Base-by-base conservation (phyloP, 305 asterid species). In the Plantago coronopus region DNA sequence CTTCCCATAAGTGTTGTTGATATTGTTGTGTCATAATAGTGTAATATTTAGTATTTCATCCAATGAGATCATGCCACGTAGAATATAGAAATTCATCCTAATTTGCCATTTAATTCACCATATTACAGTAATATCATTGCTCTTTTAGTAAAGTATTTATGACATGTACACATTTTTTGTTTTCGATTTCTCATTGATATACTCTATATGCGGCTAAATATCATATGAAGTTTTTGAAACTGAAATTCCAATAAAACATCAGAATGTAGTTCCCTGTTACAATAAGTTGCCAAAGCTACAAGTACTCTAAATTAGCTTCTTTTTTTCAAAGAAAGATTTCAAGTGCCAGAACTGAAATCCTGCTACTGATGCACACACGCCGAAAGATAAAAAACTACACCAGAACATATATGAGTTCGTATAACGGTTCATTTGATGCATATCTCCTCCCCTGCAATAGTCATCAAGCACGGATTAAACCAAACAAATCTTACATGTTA, bases 261-360 rank as follows among this genome's bases (percentile, higher is more conserved):
- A n/a, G n/a, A n/a, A 40, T 38, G 19, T 27, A 56, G 62, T 57
- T 66, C 71, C 73, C 61, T 72, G 43, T 63, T 74, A 74, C 76
- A 71, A 58, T 21, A 61, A 19, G 34, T 20, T 15, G 9, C 21
- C 34, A 53, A 63, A 50, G 69, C 63, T 51, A 54, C 11, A 56
- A 62, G 62, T 61, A 48, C 58, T 62, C 75, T 74, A 87, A 47
- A 94, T 89, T 27, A 94, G 96, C 94, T 89, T 94, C 83, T 94
- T 89, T 87, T 94, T 94, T 81, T 89, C 95, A 31, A 94, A 89
- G 80, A 87, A 94, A 22, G 95, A 25, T 81, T 89, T 94, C 82
- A 94, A 72, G 66, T 94, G 95, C 94, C 94, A 79, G 65, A 87
- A 64, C 83, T 89, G 99, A 68, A 94, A 43, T 47, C 90, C 96